Evolutionary conservation across 331 rosid species (phyloP), one percentile per base, ranked within the genome.

Genomic region (Acacia concinna): DNA sequence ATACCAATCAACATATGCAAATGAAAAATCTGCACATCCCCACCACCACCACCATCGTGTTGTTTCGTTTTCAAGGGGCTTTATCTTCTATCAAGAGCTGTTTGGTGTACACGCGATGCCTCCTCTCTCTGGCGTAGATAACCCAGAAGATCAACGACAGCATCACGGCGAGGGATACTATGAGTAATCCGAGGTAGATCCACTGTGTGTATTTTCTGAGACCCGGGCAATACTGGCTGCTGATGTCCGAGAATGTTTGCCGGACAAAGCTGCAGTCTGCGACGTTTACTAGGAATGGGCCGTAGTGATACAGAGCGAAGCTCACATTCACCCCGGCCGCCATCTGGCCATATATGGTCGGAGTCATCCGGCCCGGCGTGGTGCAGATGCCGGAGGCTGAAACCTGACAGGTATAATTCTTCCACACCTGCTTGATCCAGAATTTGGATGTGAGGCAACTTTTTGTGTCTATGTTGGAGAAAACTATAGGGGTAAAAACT

Each of bases 71-170:
- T 79, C 32, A 64, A 23, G 71, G 32, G 30, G 57, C 73, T 67
- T 52, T 78, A 64, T 41, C 32, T 30, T 60, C 74, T 3, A 8
- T 77, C 11, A 21, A 32, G 30, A 9, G 27, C 18, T 37, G 59
- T 59, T 86, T 91, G 0, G 89, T 85, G 77, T 85, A 83, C 12
- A 74, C 79, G 25, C 87, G 90, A 11, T 86, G 94, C 3, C 87
- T 78, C 38, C 86, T 82, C 78, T 94, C 88, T 75, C 96, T 78
- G 21, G 87, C 91, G 25, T 85, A 90, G 81, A 92, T 83, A 10
- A 90, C 92, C 92, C 96, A 91, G 74, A 89, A 86, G 65, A 91
- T 74, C 87, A 91, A 64, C 0, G 93, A 95, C 54, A 90, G 46
- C 94, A 91, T 90, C 14, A 89, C 97, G 5, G 94, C 91, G 0